Evolutionary conservation across 140 eudicot species (phyloP).

Genomic region (Cichorium intybus): DNA sequence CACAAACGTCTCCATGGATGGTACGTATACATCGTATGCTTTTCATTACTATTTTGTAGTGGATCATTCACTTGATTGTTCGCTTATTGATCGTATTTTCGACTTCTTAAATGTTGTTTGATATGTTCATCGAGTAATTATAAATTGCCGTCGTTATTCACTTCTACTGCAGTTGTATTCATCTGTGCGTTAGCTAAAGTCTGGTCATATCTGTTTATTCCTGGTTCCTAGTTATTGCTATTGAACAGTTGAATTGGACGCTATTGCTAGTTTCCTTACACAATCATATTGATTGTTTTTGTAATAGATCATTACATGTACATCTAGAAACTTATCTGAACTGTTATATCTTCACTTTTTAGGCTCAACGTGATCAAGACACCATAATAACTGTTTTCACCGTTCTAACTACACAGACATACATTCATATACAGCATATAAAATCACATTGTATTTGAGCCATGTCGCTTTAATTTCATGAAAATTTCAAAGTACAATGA

Average conservation of each 20-base stretch:
- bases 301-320: conserved; percentile 45
- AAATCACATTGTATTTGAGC: too few relatives aligned
- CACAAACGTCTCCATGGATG: conserved; percentile 46
- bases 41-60: background rate
- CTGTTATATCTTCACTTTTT: too few relatives aligned
- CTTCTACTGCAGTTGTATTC: background rate
- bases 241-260: background rate
- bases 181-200: too few relatives aligned
- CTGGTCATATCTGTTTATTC: too few relatives aligned
- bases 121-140: background rate
- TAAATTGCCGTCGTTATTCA: background rate
- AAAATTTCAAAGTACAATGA: too few relatives aligned
- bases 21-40: conserved; percentile 2
- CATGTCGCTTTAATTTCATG: too few relatives aligned
- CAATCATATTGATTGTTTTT: background rate
- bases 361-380: too few relatives aligned
- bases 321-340: too few relatives aligned
- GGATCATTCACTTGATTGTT: background rate
- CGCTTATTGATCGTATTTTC: background rate
- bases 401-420: too few relatives aligned
- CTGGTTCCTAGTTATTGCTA: background rate
- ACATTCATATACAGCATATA: too few relatives aligned
- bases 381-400: too few relatives aligned
- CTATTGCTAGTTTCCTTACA: background rate
- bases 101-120: background rate